phyloP scores from a whole-genome alignment of 495 filamentous ascomycete genomes.

The Podospora fimiseda region DNA sequence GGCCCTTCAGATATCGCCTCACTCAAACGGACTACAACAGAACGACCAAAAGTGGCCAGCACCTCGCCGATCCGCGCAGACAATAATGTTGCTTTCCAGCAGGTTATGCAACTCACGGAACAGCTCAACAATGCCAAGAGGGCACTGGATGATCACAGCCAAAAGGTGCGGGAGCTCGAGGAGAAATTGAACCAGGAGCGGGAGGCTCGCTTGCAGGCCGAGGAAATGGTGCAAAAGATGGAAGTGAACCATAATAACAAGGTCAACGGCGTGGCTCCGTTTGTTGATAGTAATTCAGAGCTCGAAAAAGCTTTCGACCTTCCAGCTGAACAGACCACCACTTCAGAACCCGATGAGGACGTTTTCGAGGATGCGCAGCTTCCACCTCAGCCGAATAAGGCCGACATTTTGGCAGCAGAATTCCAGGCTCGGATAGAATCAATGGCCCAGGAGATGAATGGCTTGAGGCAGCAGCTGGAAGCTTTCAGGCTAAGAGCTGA shows the following conservation, averaged over 20 bases:
- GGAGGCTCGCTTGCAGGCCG: constrained; percentile 71
- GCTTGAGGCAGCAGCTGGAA: constrained; percentile 74
- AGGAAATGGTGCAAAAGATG: constrained; percentile 67
- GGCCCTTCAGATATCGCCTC: constrained; percentile 45
- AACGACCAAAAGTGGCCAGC: constrained; percentile 55
- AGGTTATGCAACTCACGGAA: constrained; percentile 75
- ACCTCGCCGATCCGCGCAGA: constrained; percentile 60
- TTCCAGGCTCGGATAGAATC: constrained; percentile 70
- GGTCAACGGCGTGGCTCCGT: constrained; percentile 28
- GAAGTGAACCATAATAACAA: constrained; percentile 48
- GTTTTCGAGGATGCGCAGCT: constrained; percentile 19
- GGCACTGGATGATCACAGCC: constrained; percentile 73
- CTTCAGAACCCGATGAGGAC: constrained; percentile 19
- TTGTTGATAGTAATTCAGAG: constrained; percentile 28
- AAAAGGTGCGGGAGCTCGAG: constrained; percentile 75
- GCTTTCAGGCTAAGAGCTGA: constrained; percentile 70
- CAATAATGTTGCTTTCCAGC: constrained; percentile 51
- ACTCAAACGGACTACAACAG: constrained; percentile 68
- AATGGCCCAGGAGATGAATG: constrained; percentile 77
- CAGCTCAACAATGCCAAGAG: constrained; percentile 71
- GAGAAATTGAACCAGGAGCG: constrained; percentile 70
- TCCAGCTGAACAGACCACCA: constrained; percentile 27
- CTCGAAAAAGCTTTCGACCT: constrained; percentile 34
- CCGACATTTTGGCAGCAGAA: constrained; percentile 37
- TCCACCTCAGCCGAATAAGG: constrained; percentile 37